Base-by-base conservation (phyloP, 1,139 yeast species). In the Komagataea norvegica region DNA sequence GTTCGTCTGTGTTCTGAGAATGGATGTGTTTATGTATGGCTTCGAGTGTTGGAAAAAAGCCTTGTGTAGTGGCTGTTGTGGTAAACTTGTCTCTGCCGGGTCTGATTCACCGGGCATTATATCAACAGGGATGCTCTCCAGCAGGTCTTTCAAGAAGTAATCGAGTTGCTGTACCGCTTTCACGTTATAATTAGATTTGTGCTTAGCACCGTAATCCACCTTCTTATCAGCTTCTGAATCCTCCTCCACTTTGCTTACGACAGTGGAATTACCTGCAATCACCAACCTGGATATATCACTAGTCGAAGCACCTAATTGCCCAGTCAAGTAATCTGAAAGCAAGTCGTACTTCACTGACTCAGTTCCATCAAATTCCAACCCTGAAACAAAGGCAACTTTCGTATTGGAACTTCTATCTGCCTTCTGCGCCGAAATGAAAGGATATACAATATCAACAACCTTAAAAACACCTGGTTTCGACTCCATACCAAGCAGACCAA, bases 401-500 rank as follows among this genome's bases (percentile, higher is more conserved):
- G 54, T 48, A 9, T 45, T 37, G 13, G 49, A 21, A 18, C 37
- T 16, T 40, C 37, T 32, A 29, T 43, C 37, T 4, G 74, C 68
- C 29, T 55, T 56, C 55, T 83, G 94, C 0, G 79, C 78, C 2
- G 82, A 68, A 20, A 72, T 61, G 11, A 68, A 70, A 0, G 97
- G 95, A 48, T 77, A 83, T 4, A 73, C 74, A 5, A 89, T 68
- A 55, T 89, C 97, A 51, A 86, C 72, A 3, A 87, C 86, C 46
- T 84, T 87, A 59, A 93, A 89, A 8, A 82, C 70, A 3, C 97
- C 98, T 0, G 89, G 79, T 33, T 76, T 77, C 9, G 83, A 70
- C 56, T 89, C 96, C 61, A 85, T 77, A 0, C 99, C 99, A 16
- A 89, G 60, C 0, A 88, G 74, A 0, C 91, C 97, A 10, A 88